Evolutionary conservation across 331 rosid species (phyloP).

Genomic region (Quercus lobata): DNA sequence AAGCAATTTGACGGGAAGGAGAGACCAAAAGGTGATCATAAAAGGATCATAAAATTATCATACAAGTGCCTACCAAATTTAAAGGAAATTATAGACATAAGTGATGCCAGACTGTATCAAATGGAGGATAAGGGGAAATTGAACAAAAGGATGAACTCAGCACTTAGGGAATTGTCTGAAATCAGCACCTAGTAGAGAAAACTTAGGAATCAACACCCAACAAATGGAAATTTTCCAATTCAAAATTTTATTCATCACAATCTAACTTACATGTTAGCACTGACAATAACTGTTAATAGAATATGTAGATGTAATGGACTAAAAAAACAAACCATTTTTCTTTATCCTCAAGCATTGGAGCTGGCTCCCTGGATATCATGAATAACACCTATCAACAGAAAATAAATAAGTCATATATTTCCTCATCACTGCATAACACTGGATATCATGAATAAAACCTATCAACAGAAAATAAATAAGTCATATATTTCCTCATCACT

Average conservation of each 20-base stretch:
- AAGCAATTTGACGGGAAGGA: neutral
- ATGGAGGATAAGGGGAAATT: too few relatives aligned
- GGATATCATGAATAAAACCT: constrained; percentile 99
- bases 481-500: constrained; percentile 19
- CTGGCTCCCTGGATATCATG: constrained; percentile 99
- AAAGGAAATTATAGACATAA: neutral
- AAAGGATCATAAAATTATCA: neutral
- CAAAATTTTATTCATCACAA: too few relatives aligned
- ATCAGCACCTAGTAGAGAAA: too few relatives aligned
- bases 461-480: constrained; percentile 12
- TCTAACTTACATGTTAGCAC: constrained; percentile 5
- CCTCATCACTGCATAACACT: constrained; percentile 22
- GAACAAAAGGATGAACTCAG: too few relatives aligned
- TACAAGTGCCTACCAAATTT: neutral
- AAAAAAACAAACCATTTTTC: constrained; percentile 82
- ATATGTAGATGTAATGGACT: constrained; percentile 12
- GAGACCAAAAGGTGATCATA: neutral
- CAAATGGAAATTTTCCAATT: too few relatives aligned
- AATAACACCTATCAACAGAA: constrained; percentile 66
- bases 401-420: constrained; percentile 15
- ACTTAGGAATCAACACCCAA: too few relatives aligned
- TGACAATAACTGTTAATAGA: constrained; percentile 9
- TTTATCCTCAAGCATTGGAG: constrained; percentile 99
- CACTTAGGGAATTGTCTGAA: too few relatives aligned
- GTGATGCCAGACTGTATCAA: too few relatives aligned